Base-by-base conservation (phyloP, 2,329 filamentous ascomycete species). In the Botryotinia globosa region DNA sequence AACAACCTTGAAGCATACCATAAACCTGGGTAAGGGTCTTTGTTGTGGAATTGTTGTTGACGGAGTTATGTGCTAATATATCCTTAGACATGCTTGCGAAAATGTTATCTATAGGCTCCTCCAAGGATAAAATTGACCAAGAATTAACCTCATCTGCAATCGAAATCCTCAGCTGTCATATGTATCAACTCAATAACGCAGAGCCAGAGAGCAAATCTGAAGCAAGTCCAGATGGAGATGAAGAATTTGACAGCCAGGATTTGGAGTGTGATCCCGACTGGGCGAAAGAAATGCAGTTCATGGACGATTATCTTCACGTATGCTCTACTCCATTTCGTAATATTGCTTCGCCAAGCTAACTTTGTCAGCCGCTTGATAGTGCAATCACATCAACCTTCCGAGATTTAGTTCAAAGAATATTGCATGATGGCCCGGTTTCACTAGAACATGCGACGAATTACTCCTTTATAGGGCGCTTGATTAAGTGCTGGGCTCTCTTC, bases 171-270 rank as follows among this genome's bases (percentile, higher is more conserved):
- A 34, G 9, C n/a, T 63, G 54, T 42, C 63, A 69, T 14, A 14
- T 69, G 22, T 32, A 39, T 22, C 65, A 51, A 51, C 45, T 69
- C 3, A n/a, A n/a, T 51, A 16, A 20, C 12, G 37, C 37, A 42
- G 61, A 71, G 29, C 58, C 34, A 45, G 39, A 59, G 56, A 69
- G 34, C 32, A 66, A 54, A 39, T 45, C 25, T 32, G 73, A 72
- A 44, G 71, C 73, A 32, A 79, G 76, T 51, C 67, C 77, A 61
- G 69, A 74, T 37, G 73, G 75, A n/a, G 75, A 75, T 16, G 69
- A 65, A 54, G 73, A 76, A 32, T 73, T 69, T 61, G 78, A 79
- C 54, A 79, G 78, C 58, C 78, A 79, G 69, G 78, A 73, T 25
- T 63, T 63, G 18, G 54, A 45, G n/a, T 48, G 12, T 20, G 78